Percentiles rank a stretch among this genome's conserved stretches.
phyloP scores from a whole-genome alignment of 441 rosid species.

The Kokia cookei region DNA sequence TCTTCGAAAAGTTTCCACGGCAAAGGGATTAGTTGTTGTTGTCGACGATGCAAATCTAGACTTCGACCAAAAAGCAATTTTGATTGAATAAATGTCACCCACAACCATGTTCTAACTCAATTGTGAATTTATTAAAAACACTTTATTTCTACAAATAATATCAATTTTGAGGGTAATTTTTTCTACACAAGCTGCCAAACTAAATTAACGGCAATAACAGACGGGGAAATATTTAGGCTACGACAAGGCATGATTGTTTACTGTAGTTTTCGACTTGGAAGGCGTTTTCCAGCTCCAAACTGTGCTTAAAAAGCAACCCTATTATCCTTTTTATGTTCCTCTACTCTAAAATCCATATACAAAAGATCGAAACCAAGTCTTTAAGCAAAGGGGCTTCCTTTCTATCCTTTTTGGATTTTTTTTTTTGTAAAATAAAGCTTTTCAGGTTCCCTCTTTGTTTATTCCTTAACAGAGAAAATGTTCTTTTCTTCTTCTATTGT shows the following conservation, averaged over 20 bases:
- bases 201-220: background rate
- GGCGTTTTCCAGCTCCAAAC: background rate
- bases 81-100: too few species aligned
- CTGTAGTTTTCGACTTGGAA: background rate
- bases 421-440: background rate
- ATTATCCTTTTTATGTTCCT: background rate
- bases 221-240: background rate
- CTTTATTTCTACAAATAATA: too few species aligned
- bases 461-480: constrained; percentile 2
- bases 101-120: too few species aligned
- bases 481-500: constrained; percentile 17
- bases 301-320: constrained; percentile 6
- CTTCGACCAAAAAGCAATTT: too few species aligned
- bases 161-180: too few species aligned
- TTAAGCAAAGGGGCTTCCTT: constrained; percentile 20
- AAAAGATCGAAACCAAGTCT: constrained; percentile 8
- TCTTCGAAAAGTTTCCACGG: too few species aligned
- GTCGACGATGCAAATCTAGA: too few species aligned
- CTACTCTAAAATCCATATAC: background rate
- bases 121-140: too few species aligned
- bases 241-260: background rate
- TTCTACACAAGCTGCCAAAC: background rate
- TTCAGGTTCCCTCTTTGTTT: background rate
- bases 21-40: too few species aligned
- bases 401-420: background rate